A percentile compares a stretch with the other conserved stretches of the same genome.
phyloP scores from a whole-genome alignment of 768 basidiomycete genomes.

The Lyophyllum atratum region DNA sequence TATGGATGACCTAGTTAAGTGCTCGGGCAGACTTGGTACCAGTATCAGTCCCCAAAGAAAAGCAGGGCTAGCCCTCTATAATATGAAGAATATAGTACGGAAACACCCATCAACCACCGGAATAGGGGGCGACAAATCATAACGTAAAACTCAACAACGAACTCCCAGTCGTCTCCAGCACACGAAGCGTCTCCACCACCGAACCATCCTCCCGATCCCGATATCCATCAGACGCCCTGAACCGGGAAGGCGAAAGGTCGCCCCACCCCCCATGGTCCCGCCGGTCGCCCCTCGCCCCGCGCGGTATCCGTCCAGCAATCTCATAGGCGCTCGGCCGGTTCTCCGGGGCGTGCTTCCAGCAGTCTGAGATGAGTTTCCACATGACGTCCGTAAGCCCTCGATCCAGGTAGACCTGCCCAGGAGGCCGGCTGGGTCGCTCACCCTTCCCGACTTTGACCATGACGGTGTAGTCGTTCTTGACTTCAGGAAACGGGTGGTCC shows the following conservation, averaged over 20 bases:
- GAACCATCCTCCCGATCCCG: not conserved
- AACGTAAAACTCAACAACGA: not conserved
- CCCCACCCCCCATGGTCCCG: slow-evolving; percentile 1
- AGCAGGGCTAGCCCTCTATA: no score
- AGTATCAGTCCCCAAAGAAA: no score
- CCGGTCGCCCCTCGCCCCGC: not conserved
- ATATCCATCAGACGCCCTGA: slow-evolving; percentile 3
- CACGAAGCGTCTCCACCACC: slow-evolving; percentile 1
- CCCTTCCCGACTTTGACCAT: slow-evolving; percentile 16
- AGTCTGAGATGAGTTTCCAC: slow-evolving; percentile 12
- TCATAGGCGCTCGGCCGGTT: slow-evolving; percentile 1
- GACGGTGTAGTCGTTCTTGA: slow-evolving; percentile 18
- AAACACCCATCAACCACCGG: no score
- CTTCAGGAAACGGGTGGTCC: slow-evolving; percentile 27
- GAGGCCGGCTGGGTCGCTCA: slow-evolving; percentile 1
- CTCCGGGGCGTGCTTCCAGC: slow-evolving; percentile 6
- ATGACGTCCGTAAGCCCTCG: slow-evolving; percentile 10
- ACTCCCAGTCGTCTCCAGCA: not conserved
- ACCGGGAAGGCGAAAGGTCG: not conserved
- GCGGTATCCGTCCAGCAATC: slow-evolving; percentile 1
- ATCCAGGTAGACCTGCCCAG: not conserved
- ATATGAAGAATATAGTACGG: no score
- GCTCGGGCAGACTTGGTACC: no score
- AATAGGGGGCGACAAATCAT: not conserved
- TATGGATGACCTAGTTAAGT: no score